phyloP scores from a whole-genome alignment of 2,329 filamentous ascomycete genomes.

The Colletotrichum acutatum region DNA sequence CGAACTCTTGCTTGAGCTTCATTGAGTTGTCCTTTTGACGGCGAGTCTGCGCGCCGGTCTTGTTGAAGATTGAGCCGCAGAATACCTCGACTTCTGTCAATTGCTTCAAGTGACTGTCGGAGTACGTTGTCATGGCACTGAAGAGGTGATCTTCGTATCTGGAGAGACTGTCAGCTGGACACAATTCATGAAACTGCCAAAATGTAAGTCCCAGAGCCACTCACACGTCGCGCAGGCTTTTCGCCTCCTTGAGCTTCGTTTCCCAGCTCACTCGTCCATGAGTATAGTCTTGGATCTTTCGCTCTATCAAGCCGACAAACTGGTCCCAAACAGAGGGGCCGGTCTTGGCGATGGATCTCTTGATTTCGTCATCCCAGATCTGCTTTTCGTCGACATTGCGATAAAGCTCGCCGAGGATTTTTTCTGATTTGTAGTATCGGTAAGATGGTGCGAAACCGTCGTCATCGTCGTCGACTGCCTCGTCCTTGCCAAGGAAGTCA shows the following conservation, averaged over 20 bases:
- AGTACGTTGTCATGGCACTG: constrained; percentile 53
- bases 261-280: constrained; percentile 45
- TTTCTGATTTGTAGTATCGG: constrained; percentile 74
- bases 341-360: constrained; percentile 39
- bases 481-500: constrained; percentile 43
- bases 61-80: constrained; percentile 66
- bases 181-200: not conserved
- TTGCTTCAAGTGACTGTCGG: constrained; percentile 55
- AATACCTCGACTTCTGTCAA: constrained; percentile 66
- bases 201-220: constrained; percentile 13
- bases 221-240: constrained; percentile 59
- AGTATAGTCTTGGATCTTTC: constrained; percentile 43
- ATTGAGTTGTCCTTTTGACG: constrained; percentile 63
- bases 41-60: constrained; percentile 57
- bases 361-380: constrained; percentile 68
- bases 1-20: constrained; percentile 63
- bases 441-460: constrained; percentile 56
- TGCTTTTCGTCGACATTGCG: constrained; percentile 77
- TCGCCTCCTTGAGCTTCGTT: constrained; percentile 49
- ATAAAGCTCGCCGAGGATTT: constrained; percentile 77
- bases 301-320: constrained; percentile 45
- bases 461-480: constrained; percentile 57
- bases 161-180: not conserved
- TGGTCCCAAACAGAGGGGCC: constrained; percentile 56
- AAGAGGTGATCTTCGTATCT: constrained; percentile 60